These are phyloP conservation scores for Malus fusca DNA, from an alignment of 306 rosid species.

Conservation along the genomic window DNA sequence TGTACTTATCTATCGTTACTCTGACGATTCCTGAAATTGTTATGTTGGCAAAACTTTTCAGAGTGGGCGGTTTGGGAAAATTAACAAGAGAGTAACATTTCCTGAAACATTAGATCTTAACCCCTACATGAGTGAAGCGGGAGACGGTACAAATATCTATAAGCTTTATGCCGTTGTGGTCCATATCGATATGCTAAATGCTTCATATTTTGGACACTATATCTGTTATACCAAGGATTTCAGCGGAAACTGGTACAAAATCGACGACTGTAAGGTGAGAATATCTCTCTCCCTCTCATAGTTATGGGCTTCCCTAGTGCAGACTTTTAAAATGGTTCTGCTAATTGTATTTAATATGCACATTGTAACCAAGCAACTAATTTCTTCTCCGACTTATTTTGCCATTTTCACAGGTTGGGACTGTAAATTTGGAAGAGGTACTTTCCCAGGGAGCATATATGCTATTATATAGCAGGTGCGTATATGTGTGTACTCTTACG, in stretches of 20 bases:
- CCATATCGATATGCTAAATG: slow-evolving; percentile 93
- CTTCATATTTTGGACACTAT: slow-evolving; percentile 94
- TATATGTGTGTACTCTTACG: not conserved
- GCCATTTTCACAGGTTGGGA: slow-evolving; percentile 43
- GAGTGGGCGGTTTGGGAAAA: slow-evolving; percentile 96
- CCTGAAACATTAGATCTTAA: slow-evolving; percentile 79
- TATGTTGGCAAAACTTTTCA: slow-evolving; percentile 30
- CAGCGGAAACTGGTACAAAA: slow-evolving; percentile 65
- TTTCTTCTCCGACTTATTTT: slow-evolving; percentile 13
- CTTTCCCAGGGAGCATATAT: slow-evolving; percentile 95
- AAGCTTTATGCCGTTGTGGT: slow-evolving; percentile 89
- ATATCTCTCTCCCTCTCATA: not conserved
- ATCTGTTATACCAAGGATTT: slow-evolving; percentile 87
- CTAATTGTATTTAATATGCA: not conserved
- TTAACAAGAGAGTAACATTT: slow-evolving; percentile 84
- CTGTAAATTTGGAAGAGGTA: slow-evolving; percentile 80
- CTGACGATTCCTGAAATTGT: not conserved
- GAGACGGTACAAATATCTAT: slow-evolving; percentile 63
- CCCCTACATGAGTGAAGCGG: slow-evolving; percentile 79
- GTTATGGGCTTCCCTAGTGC: not conserved
- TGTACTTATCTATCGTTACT: not conserved
- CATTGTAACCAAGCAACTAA: not conserved
- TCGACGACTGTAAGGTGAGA: slow-evolving; percentile 80
- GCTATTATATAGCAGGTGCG: slow-evolving; percentile 89
- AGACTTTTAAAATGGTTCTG: not conserved